A percentile compares a stretch with the other conserved stretches of the same genome.
Evolutionary conservation across 1,284 basidiomycete species (phyloP).

Genomic region (Cryptococcus jaspeensis): DNA sequence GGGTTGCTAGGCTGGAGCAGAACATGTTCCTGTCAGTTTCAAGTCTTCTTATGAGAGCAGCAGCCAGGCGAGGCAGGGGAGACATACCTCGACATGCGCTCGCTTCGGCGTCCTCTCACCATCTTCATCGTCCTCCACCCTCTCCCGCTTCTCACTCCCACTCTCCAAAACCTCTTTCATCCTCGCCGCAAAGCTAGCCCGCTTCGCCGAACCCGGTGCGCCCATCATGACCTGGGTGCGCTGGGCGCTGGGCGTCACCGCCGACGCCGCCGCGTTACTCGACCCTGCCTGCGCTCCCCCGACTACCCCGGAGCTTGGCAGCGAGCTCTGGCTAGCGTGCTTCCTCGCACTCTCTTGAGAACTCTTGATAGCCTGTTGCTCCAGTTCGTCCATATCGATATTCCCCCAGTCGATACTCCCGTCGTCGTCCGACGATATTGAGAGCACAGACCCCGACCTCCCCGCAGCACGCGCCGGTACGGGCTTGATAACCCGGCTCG

Average conservation of each 20-base stretch:
- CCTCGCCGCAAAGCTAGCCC: conserved; percentile 6
- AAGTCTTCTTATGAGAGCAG: too few species aligned
- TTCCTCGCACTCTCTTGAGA: conserved; percentile 5
- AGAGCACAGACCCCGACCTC: too few species aligned
- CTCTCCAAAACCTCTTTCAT: conserved; percentile 18
- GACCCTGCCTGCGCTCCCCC: neutral
- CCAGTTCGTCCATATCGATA: conserved; percentile 39
- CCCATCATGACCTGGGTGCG: too few species aligned
- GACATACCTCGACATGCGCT: conserved; percentile 7
- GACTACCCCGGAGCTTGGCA: neutral
- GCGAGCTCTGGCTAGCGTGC: neutral
- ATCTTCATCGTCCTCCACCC: conserved; percentile 14
- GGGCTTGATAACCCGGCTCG: too few species aligned
- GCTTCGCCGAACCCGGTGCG: neutral
- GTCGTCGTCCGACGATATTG: too few species aligned
- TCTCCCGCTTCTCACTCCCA: conserved; percentile 21
- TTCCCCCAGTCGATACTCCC: conserved; percentile 38
- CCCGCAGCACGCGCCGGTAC: too few species aligned
- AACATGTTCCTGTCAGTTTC: neutral
- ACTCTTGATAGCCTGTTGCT: conserved; percentile 34
- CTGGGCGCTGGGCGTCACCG: too few species aligned
- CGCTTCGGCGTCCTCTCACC: conserved; percentile 17
- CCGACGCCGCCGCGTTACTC: neutral
- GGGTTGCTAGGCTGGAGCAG: conserved; percentile 19
- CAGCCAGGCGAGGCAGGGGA: too few species aligned